These are phyloP conservation scores for Phaeosphaeriaceae sp. DNA, from an alignment of 2,329 filamentous ascomycete species.

Conservation along the genomic window DNA sequence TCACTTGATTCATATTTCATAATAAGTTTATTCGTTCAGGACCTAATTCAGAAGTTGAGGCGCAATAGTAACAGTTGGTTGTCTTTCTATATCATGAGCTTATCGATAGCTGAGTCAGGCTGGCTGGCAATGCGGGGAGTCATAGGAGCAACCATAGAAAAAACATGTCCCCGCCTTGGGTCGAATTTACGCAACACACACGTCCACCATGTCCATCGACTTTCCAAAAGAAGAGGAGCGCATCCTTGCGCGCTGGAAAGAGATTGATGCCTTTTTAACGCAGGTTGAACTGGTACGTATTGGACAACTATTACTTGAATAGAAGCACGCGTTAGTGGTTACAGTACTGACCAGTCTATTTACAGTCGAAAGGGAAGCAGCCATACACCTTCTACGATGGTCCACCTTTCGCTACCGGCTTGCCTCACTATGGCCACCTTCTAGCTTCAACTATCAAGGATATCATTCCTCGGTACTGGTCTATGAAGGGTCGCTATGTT, in stretches of 20 bases:
- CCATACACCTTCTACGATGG: constrained; percentile 94
- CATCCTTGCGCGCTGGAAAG: constrained; percentile 84
- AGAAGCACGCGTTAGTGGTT: background rate
- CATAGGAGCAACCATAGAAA: constrained; percentile 33
- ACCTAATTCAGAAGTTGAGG: no score
- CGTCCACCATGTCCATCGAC: constrained; percentile 75
- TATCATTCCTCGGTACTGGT: constrained; percentile 95
- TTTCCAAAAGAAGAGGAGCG: constrained; percentile 91
- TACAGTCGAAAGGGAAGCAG: constrained; percentile 72
- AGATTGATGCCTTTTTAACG: constrained; percentile 88
- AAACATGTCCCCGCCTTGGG: constrained; percentile 36
- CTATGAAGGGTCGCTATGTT: constrained; percentile 94
- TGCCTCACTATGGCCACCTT: constrained; percentile 76
- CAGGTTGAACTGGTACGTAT: constrained; percentile 73
- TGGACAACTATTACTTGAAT: background rate
- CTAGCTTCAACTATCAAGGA: constrained; percentile 96
- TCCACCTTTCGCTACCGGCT: constrained; percentile 61
- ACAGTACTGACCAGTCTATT: constrained; percentile 8
- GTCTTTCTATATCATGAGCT: no score
- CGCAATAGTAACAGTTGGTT: no score
- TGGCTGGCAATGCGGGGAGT: constrained; percentile 16
- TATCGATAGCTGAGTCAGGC: constrained; percentile 36
- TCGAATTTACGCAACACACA: constrained; percentile 24
- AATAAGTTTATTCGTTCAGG: no score
- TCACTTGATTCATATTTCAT: no score